Evolutionary conservation across 2,329 filamentous ascomycete genomes (phyloP).

Genomic region (Helicocarpus griseus): DNA sequence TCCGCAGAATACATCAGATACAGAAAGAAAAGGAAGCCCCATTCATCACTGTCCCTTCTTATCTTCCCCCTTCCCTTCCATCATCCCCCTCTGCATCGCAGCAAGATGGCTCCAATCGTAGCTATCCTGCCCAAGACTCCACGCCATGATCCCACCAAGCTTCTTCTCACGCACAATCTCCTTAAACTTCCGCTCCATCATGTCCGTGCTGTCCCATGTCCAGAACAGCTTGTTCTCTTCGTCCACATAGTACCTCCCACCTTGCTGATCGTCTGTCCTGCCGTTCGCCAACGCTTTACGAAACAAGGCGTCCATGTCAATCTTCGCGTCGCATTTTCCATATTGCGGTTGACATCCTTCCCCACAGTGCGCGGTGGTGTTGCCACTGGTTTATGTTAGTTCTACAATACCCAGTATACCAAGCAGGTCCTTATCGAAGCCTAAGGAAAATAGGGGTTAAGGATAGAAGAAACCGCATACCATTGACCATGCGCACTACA

Average conservation of each 20-base stretch:
- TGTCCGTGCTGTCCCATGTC: slow-evolving; percentile 59
- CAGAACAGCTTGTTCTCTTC: slow-evolving; percentile 52
- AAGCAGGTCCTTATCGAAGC: neutral
- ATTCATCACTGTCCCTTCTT: too few species aligned
- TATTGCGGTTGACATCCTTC: slow-evolving; percentile 30
- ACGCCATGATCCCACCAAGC: slow-evolving; percentile 64
- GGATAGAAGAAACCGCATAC: slow-evolving; percentile 12
- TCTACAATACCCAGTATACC: neutral
- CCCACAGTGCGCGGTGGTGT: slow-evolving; percentile 22
- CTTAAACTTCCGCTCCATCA: slow-evolving; percentile 54
- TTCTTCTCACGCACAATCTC: slow-evolving; percentile 46
- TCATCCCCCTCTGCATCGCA: slow-evolving; percentile 22
- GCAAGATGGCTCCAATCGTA: slow-evolving; percentile 35
- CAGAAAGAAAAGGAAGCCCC: neutral
- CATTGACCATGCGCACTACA: slow-evolving; percentile 30
- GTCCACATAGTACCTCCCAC: slow-evolving; percentile 64
- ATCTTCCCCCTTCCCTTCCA: neutral
- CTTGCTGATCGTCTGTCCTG: slow-evolving; percentile 46
- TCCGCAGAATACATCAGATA: neutral
- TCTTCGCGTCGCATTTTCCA: slow-evolving; percentile 33
- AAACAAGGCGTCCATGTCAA: slow-evolving; percentile 49
- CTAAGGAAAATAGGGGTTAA: neutral
- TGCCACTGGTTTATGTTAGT: slow-evolving; percentile 20
- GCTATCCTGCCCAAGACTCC: slow-evolving; percentile 61
- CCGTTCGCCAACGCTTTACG: slow-evolving; percentile 44